Percentiles rank a stretch among this genome's conserved stretches.
phyloP scores from a whole-genome alignment of 345 rosid species.

The Erysimum cheiranthoides region DNA sequence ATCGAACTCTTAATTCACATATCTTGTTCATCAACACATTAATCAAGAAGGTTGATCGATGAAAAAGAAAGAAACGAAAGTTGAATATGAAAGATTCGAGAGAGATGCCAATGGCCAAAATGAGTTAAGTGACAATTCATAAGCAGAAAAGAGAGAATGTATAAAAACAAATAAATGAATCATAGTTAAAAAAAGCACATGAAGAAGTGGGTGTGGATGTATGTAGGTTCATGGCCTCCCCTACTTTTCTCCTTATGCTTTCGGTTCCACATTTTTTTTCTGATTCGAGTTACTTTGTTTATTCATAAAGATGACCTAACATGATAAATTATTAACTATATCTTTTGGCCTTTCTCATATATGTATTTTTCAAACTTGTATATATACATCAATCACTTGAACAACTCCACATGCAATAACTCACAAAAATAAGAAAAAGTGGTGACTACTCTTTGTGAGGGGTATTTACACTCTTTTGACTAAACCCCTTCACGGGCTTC shows the following conservation, averaged over 20 bases:
- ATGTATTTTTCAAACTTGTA: not conserved
- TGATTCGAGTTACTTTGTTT: not conserved
- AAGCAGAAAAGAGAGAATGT: not conserved
- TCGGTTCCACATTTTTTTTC: not conserved
- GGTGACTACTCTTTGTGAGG: not conserved
- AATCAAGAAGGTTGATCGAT: not conserved
- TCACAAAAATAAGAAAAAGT: not conserved
- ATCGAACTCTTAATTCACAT: not conserved
- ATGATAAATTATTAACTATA: not conserved
- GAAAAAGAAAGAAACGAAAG: not conserved
- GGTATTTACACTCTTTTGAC: slow-evolving; percentile 11
- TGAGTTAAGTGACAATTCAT: slow-evolving; percentile 24
- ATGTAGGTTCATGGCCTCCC: slow-evolving; percentile 10
- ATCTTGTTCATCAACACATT: not conserved
- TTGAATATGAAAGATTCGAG: slow-evolving; percentile 11
- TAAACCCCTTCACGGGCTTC: not conserved
- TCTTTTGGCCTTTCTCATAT: not conserved
- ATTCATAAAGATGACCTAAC: slow-evolving; percentile 11
- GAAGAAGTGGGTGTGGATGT: slow-evolving; percentile 17
- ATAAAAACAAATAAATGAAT: not conserved
- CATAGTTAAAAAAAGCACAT: slow-evolving; percentile 1
- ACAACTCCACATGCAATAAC: slow-evolving; percentile 6
- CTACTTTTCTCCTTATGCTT: slow-evolving; percentile 11
- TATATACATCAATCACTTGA: not conserved
- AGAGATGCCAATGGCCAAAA: slow-evolving; percentile 12